Evolutionary conservation across 805 yeast species (phyloP).

Genomic region (Starmerella apis): DNA sequence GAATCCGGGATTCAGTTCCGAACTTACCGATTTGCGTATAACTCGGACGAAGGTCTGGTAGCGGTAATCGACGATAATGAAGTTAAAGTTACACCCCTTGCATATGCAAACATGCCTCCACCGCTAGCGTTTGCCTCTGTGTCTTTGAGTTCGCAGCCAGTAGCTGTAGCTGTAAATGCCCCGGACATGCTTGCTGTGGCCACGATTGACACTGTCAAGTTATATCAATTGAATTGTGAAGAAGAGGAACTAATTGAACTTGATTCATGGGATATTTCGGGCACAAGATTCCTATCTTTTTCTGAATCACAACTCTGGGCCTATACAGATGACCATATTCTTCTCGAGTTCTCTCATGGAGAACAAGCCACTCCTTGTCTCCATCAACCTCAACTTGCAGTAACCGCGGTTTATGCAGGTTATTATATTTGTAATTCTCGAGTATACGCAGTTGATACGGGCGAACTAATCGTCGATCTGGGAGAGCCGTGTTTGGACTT

Average conservation of each 20-base stretch:
- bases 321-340: not conserved
- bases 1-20: constrained; percentile 13
- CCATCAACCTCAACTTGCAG: constrained; percentile 5
- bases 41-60: constrained; percentile 63
- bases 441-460: constrained; percentile 2
- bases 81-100: constrained; percentile 68
- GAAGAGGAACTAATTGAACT: not conserved
- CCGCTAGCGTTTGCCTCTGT: constrained; percentile 72
- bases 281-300: not conserved
- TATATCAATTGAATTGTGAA: constrained; percentile 6
- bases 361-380: not conserved
- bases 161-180: constrained; percentile 58
- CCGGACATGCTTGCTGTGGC: constrained; percentile 49
- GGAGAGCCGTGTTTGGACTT: constrained; percentile 57
- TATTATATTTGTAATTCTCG: constrained; percentile 10
- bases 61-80: constrained; percentile 69
- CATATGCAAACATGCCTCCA: constrained; percentile 86
- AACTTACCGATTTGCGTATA: constrained; percentile 53
- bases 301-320: not conserved
- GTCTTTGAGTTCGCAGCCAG: constrained; percentile 48
- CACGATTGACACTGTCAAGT: constrained; percentile 14
- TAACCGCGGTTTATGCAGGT: constrained; percentile 9
- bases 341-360: not conserved
- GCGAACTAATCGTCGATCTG: constrained; percentile 34
- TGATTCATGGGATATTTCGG: not conserved